phyloP scores from a whole-genome alignment of 1,284 basidiomycete genomes.

The Kalmanozyma brasiliensis region DNA sequence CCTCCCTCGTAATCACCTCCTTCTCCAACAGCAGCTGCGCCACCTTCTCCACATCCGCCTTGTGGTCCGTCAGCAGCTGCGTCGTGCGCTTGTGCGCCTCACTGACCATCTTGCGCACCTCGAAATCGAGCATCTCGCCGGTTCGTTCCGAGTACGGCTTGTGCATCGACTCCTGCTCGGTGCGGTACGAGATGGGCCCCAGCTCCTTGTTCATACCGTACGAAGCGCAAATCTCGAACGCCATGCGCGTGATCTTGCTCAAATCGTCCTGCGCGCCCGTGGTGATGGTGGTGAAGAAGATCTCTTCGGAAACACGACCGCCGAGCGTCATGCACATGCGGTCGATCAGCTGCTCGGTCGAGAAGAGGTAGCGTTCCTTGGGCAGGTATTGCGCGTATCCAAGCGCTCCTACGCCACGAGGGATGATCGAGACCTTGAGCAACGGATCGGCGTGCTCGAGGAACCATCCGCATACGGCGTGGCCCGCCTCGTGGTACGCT shows the following conservation, averaged over 20 bases:
- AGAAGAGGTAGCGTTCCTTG: constrained; percentile 93
- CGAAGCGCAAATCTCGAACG: constrained; percentile 80
- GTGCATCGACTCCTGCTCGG: constrained; percentile 87
- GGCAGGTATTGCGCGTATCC: constrained; percentile 97
- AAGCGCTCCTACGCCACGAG: constrained; percentile 91
- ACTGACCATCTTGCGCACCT: constrained; percentile 93
- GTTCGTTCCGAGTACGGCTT: constrained; percentile 99
- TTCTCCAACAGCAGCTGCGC: constrained; percentile 88
- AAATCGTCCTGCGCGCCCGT: constrained; percentile 97
- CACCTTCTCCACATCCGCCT: constrained; percentile 91
- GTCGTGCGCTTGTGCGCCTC: constrained; percentile 86
- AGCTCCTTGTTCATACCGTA: constrained; percentile 92
- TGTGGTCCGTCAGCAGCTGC: constrained; percentile 82
- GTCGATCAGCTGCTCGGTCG: constrained; percentile 92
- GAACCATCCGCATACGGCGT: constrained; percentile 98
- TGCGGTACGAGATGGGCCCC: constrained; percentile 94
- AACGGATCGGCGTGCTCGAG: constrained; percentile 95
- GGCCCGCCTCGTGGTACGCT: constrained; percentile 98
- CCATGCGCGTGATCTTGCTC: constrained; percentile 97
- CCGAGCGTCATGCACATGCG: constrained; percentile 99
- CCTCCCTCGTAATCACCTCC: constrained; percentile 92
- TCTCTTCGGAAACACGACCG: constrained; percentile 96
- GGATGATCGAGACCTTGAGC: constrained; percentile 98
- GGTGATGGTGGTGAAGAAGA: constrained; percentile 96
- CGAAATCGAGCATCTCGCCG: constrained; percentile 87